Evolutionary conservation across 2,329 filamentous ascomycete species (phyloP), one percentile per base, ranked within the genome.

Genomic region (Ophiostoma perfectum): DNA sequence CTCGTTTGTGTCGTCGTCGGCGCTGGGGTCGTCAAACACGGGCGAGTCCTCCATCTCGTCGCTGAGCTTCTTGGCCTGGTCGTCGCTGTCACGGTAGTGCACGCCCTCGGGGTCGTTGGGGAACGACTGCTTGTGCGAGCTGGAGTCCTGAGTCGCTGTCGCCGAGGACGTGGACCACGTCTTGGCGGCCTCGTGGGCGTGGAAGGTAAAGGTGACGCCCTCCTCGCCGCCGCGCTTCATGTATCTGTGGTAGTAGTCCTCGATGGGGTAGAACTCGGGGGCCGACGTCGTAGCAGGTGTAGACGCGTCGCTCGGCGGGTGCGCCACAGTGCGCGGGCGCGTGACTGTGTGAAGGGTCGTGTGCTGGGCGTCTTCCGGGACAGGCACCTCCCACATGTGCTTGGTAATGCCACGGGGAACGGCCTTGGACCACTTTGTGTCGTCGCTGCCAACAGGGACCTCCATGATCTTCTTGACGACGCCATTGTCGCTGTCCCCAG

Each of bases 11-110:
- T 64, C 63, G 63, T 27, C n/a, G n/a, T 44, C 42, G 41, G 18
- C 41, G 7, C 47, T 27, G 16, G 63, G 63, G 42, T 64, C 63
- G 63, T 64, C 63, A 47, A 64, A 64, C 63, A 44, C 41, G 3
- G 9, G 9, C n/a, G 60, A 63, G 16, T 63, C 60, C 7, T 42
- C 39, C 39, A 63, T 41, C 16, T n/a, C 16, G 38, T 42, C 38
- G 1, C n/a, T 11, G 4, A n/a, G 14, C 60, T 16, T n/a, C 1
- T 42, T 16, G 9, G 63, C 12, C 63, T 44, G 12, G n/a, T 42
- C 42, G n/a, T 45, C 16, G 41, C 39, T 44, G 3, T 42, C 42
- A 1, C n/a, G 18, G 18, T 47, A 64, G 41, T 38, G 63, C n/a
- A 9, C n/a, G 9, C 9, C 63, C 18, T 64, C 63, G 41, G n/a